A percentile compares a stretch with the other conserved stretches of the same genome.
Evolutionary conservation across 2,329 filamentous ascomycete species (phyloP).

Genomic region (Exophiala sp.): DNA sequence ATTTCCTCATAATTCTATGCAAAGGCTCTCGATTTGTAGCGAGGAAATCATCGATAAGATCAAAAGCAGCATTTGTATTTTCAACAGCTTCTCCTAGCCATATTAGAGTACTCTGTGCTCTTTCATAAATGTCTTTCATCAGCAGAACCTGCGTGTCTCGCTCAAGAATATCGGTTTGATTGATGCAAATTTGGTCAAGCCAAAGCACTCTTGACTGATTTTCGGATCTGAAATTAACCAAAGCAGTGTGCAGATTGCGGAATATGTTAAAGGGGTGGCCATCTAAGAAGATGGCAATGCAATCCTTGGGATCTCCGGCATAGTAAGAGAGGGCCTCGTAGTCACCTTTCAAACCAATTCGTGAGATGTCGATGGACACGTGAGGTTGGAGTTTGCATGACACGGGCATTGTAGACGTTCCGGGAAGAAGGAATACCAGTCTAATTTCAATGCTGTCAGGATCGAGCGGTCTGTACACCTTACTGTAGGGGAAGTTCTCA

Average conservation of each 20-base stretch:
- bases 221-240: not conserved
- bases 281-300: not conserved
- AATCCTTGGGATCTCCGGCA: not conserved
- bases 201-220: slow-evolving; percentile 8
- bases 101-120: not conserved
- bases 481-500: not conserved
- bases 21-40: not conserved
- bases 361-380: not conserved
- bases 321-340: not conserved
- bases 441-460: not conserved
- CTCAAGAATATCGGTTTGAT: slow-evolving; percentile 22
- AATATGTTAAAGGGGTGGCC: not conserved
- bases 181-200: slow-evolving; percentile 25
- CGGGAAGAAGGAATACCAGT: not conserved
- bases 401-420: not conserved
- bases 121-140: not conserved
- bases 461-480: not conserved
- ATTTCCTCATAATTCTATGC: not conserved
- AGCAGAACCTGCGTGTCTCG: slow-evolving; percentile 4
- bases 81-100: not conserved
- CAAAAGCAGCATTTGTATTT: not conserved
- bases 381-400: not conserved
- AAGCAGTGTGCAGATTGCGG: not conserved
- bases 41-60: not conserved
- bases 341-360: not conserved